Conservation (phyloP, 78 protist genomes). For the Dictyostelium firmibasis region DNA sequence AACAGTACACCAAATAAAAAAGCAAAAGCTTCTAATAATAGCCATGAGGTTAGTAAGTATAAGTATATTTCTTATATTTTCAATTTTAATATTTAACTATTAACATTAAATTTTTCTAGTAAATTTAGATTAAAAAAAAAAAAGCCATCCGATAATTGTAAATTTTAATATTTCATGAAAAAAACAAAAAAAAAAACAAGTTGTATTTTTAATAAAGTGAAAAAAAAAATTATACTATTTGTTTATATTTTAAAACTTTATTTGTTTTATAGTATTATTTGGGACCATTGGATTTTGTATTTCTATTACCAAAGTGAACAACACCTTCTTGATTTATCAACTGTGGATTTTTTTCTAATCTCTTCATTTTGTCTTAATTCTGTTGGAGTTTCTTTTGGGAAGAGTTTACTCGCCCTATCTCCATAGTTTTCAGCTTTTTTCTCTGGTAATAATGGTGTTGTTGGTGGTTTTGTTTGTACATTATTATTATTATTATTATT, state of each 20-base stretch:
- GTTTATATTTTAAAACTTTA: background rate
- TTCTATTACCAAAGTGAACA: background rate
- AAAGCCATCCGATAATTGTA: too few relatives aligned
- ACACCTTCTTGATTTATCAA: background rate
- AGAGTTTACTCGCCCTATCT: background rate
- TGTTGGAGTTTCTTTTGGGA: slow-evolving; percentile 7
- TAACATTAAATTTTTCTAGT: background rate
- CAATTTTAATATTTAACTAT: background rate
- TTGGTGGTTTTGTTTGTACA: background rate
- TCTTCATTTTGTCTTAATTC: background rate
- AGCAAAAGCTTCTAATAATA: background rate
- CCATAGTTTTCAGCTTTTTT: background rate
- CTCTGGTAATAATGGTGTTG: slow-evolving; percentile 2
- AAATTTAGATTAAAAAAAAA: background rate
- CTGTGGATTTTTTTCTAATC: background rate
- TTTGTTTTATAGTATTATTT: background rate
- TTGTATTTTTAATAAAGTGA: background rate
- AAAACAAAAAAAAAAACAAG: background rate
- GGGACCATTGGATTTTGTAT: background rate
- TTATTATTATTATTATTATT: background rate
- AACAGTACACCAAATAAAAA: background rate
- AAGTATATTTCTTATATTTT: background rate
- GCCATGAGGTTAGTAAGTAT: background rate
- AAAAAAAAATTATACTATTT: background rate
- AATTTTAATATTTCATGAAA: too few relatives aligned